Conservation (phyloP, 768 basidiomycete genomes). For the Leccinum barrowsii region DNA sequence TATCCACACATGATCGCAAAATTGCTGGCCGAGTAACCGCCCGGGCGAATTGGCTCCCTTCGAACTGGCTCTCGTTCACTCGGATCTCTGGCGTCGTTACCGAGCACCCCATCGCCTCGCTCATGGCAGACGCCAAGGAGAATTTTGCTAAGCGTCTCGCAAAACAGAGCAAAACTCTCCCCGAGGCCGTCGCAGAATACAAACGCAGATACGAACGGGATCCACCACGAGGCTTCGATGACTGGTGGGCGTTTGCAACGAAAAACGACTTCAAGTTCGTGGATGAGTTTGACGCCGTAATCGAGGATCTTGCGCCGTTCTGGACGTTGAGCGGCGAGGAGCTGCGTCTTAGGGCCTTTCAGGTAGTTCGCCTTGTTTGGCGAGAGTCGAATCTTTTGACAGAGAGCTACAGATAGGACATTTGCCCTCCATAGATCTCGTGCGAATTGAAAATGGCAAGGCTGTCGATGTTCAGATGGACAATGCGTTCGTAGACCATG, state of each 20-base stretch:
- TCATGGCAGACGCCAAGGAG: constrained; percentile 83
- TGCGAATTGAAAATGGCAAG: constrained; percentile 69
- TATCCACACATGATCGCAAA: constrained; percentile 30
- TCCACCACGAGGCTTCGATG: constrained; percentile 89
- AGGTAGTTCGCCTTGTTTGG: constrained; percentile 38
- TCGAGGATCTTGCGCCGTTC: constrained; percentile 80
- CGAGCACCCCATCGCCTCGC: constrained; percentile 76
- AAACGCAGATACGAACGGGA: constrained; percentile 66
- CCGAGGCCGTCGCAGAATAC: constrained; percentile 81
- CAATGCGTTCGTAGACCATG: constrained; percentile 53
- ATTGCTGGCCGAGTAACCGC: neutral
- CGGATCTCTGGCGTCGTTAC: constrained; percentile 1
- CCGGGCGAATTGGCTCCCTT: constrained; percentile 14
- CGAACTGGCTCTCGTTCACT: constrained; percentile 21
- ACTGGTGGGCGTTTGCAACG: constrained; percentile 82
- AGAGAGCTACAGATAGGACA: constrained; percentile 54
- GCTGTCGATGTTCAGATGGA: constrained; percentile 56
- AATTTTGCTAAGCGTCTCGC: constrained; percentile 62
- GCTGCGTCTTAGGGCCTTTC: constrained; percentile 55
- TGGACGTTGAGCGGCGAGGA: constrained; percentile 73
- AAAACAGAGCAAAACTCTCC: constrained; percentile 76
- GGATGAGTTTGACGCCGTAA: constrained; percentile 87
- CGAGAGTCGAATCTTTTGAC: neutral
- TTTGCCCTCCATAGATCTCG: constrained; percentile 81
- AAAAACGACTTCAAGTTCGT: constrained; percentile 71